Conservation (phyloP, 306 rosid genomes). For the Trifolium fragiferum region DNA sequence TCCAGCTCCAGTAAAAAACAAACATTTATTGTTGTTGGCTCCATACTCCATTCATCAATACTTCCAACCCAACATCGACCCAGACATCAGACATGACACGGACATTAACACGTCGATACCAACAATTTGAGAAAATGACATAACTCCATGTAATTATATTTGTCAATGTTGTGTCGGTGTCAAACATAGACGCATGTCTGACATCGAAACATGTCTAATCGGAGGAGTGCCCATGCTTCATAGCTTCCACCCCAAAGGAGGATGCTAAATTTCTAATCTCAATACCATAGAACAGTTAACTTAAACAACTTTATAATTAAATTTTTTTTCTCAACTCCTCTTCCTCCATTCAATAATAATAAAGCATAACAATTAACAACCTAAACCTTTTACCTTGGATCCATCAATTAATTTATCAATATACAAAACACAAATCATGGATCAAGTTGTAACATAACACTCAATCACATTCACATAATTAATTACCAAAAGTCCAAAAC, state of each 20-base stretch:
- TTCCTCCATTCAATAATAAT: slow-evolving; percentile 10
- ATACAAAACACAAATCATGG: slow-evolving; percentile 36
- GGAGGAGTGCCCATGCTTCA: no score
- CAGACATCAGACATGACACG: no score
- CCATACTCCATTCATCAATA: slow-evolving; percentile 39
- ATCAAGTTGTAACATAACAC: slow-evolving; percentile 28
- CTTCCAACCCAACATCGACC: neutral
- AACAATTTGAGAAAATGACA: no score
- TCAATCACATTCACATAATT: slow-evolving; percentile 40
- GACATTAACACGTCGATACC: no score
- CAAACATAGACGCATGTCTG: no score
- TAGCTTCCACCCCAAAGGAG: slow-evolving; percentile 10
- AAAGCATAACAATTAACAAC: slow-evolving; percentile 37
- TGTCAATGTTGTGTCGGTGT: no score
- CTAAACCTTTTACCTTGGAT: slow-evolving; percentile 17
- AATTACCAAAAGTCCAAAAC: slow-evolving; percentile 41
- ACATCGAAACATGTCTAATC: no score
- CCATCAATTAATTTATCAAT: slow-evolving; percentile 32
- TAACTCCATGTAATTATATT: no score
- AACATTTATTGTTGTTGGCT: neutral
- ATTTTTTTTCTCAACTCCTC: slow-evolving; percentile 23
- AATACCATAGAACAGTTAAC: neutral
- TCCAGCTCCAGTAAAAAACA: neutral
- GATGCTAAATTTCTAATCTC: slow-evolving; percentile 22
- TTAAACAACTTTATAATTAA: slow-evolving; percentile 16